phyloP scores from a whole-genome alignment of 2,329 filamentous ascomycete genomes.

The Triangularia verruculosa region DNA sequence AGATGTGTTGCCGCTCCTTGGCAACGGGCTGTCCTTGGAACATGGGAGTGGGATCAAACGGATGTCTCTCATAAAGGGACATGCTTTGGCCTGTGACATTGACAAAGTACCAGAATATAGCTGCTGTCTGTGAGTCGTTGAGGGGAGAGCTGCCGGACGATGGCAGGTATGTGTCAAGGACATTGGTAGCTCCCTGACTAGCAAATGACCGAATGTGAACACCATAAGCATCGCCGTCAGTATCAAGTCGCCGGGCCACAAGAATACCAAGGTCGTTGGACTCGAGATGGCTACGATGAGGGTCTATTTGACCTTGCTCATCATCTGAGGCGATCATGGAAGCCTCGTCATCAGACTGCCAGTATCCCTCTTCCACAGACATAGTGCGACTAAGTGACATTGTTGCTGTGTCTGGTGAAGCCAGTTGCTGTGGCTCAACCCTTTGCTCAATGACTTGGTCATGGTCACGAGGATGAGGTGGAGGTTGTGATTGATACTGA shows the following conservation, averaged over 20 bases:
- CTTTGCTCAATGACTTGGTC: not conserved
- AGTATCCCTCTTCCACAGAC: slow-evolving; percentile 40
- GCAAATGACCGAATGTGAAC: slow-evolving; percentile 50
- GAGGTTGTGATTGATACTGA: not conserved
- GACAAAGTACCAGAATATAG: slow-evolving; percentile 89
- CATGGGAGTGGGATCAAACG: slow-evolving; percentile 66
- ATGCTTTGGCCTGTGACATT: slow-evolving; percentile 82
- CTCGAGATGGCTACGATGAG: slow-evolving; percentile 36
- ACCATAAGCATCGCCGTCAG: slow-evolving; percentile 41
- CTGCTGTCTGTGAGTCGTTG: slow-evolving; percentile 73
- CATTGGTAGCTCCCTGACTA: slow-evolving; percentile 45
- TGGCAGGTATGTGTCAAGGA: slow-evolving; percentile 64
- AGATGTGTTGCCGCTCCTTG: slow-evolving; percentile 61
- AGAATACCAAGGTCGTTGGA: slow-evolving; percentile 42
- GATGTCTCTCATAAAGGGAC: slow-evolving; percentile 82
- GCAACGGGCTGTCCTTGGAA: slow-evolving; percentile 61
- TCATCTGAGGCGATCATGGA: slow-evolving; percentile 62
- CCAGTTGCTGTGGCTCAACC: not conserved
- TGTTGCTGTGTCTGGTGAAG: not conserved
- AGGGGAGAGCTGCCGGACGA: slow-evolving; percentile 67
- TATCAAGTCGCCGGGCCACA: slow-evolving; percentile 37
- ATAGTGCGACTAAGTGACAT: slow-evolving; percentile 9
- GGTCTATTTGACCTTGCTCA: slow-evolving; percentile 43
- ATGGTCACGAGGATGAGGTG: not conserved
- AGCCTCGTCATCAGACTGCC: slow-evolving; percentile 58